Evolutionary conservation across 2,329 filamentous ascomycete genomes (phyloP).

Genomic region (Knufia petricola): DNA sequence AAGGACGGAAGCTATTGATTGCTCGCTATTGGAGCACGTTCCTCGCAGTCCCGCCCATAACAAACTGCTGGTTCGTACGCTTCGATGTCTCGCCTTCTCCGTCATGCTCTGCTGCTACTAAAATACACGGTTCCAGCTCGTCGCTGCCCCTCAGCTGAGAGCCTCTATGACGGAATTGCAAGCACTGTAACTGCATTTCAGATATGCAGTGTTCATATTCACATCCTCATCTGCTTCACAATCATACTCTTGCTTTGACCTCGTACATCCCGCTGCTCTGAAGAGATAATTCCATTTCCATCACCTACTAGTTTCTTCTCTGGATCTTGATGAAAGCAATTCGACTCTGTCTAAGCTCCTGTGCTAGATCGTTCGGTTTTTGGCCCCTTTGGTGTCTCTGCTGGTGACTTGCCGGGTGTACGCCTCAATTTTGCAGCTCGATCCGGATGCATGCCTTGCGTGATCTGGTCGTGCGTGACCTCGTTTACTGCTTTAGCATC

Average conservation of each 20-base stretch:
- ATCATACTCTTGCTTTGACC: background rate
- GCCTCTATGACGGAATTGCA: too few species aligned
- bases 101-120: background rate
- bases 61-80: background rate
- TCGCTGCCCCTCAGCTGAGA: background rate
- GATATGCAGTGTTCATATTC: background rate
- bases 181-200: background rate
- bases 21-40: background rate
- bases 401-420: too few species aligned
- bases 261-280: background rate
- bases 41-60: too few species aligned
- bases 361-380: background rate
- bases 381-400: background rate
- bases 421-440: too few species aligned
- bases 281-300: background rate
- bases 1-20: background rate
- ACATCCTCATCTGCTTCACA: background rate
- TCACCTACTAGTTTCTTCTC: background rate
- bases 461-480: background rate
- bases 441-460: background rate
- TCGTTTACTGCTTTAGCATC: background rate
- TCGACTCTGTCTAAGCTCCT: background rate
- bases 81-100: background rate
- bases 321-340: background rate
- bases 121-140: background rate